A percentile compares a stretch with the other conserved stretches of the same genome.
Evolutionary conservation across 352 stramenopile genomes (phyloP).

Genomic region (Poterioochromonas sp.): DNA sequence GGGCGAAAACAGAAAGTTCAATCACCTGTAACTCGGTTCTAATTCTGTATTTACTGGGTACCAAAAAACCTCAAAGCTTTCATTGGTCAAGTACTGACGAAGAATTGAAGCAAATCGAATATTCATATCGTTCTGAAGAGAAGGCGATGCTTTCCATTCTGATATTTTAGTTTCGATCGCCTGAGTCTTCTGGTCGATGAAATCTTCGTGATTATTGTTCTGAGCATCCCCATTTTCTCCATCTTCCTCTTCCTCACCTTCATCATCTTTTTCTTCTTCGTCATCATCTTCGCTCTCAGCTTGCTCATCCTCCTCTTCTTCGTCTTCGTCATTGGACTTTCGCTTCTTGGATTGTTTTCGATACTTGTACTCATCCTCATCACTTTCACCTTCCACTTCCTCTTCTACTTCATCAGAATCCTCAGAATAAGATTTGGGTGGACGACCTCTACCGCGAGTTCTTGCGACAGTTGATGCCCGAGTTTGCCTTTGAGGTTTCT

Average conservation of each 20-base stretch:
- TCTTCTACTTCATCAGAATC: neutral
- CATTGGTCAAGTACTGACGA: neutral
- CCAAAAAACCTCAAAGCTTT: neutral
- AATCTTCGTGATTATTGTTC: neutral
- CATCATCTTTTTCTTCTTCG: constrained; percentile 8
- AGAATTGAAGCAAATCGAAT: neutral
- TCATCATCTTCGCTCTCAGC: neutral
- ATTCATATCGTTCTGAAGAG: neutral
- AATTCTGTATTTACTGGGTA: neutral
- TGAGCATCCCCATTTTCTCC: neutral
- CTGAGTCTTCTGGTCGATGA: neutral
- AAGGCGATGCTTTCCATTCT: neutral
- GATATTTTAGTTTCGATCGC: neutral
- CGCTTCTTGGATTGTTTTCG: neutral
- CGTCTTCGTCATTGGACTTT: neutral
- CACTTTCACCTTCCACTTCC: neutral
- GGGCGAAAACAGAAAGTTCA: neutral
- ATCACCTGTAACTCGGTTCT: neutral
- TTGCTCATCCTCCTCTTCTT: neutral
- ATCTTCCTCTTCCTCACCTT: constrained; percentile 23
- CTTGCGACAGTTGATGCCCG: neutral
- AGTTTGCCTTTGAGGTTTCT: neutral
- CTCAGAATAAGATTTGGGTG: neutral
- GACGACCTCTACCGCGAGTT: neutral
- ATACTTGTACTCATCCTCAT: neutral